Conservation (phyloP, 2,329 filamentous ascomycete species). For the Rachicladosporium sp. region DNA sequence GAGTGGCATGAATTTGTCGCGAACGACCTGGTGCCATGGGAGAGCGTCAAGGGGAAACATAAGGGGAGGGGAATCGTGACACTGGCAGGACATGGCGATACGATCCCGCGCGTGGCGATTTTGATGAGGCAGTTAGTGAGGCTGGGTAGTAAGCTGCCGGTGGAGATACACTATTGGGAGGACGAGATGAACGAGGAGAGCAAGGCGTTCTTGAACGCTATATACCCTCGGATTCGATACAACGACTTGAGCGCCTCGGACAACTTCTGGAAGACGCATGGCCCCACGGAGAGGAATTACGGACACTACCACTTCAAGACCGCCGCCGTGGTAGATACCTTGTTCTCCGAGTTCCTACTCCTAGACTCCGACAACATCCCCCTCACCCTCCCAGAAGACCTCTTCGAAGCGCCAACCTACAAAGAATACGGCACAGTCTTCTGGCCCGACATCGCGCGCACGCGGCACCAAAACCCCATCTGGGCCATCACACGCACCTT, state of each 20-base stretch:
- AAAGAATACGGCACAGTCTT: slow-evolving; percentile 23
- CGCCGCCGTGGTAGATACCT: slow-evolving; percentile 24
- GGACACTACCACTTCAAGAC: slow-evolving; percentile 24
- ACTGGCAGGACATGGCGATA: slow-evolving; percentile 16
- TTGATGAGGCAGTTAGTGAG: slow-evolving; percentile 8
- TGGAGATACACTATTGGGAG: slow-evolving; percentile 22
- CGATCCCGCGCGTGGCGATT: slow-evolving; percentile 15
- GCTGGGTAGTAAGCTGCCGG: slow-evolving; percentile 13
- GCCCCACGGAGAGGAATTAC: slow-evolving; percentile 7
- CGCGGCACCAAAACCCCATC: slow-evolving; percentile 14
- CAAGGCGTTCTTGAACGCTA: slow-evolving; percentile 8
- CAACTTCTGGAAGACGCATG: slow-evolving; percentile 12
- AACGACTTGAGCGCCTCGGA: slow-evolving; percentile 15
- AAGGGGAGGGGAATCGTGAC: slow-evolving; percentile 22
- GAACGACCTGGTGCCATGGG: slow-evolving; percentile 11
- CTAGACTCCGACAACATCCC: slow-evolving; percentile 28
- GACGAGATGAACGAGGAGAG: slow-evolving; percentile 15
- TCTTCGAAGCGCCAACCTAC: slow-evolving; percentile 19
- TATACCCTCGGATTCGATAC: slow-evolving; percentile 16
- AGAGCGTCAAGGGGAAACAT: slow-evolving; percentile 11
- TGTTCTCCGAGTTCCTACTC: slow-evolving; percentile 24
- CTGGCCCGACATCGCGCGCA: slow-evolving; percentile 24
- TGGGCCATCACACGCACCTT: slow-evolving; percentile 23
- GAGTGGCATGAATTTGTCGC: slow-evolving; percentile 14
- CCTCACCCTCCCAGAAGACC: slow-evolving; percentile 16